Evolutionary conservation across 805 yeast genomes (phyloP).

Genomic region (Sugiyamaella floridensis): DNA sequence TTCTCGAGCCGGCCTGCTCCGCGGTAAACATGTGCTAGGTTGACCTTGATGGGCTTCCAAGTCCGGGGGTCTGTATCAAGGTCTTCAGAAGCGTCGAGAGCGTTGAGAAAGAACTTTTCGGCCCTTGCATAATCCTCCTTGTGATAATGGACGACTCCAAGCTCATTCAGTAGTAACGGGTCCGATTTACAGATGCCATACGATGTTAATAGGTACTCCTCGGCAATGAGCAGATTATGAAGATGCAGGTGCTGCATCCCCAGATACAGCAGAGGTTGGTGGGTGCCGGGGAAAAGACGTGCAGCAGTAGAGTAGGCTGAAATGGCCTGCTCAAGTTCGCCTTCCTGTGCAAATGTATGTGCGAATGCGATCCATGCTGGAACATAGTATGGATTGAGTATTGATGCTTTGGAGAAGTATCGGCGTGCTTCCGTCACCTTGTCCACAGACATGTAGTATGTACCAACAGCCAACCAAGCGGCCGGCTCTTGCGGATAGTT

Average conservation of each 20-base stretch:
- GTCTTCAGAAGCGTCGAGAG: slow-evolving; percentile 59
- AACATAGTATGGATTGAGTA: slow-evolving; percentile 81
- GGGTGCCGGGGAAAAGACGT: slow-evolving; percentile 67
- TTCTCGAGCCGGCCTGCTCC: slow-evolving; percentile 52
- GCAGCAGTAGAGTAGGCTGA: slow-evolving; percentile 96
- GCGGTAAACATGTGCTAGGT: slow-evolving; percentile 84
- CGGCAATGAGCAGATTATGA: slow-evolving; percentile 74
- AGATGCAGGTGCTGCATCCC: slow-evolving; percentile 96
- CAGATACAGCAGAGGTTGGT: slow-evolving; percentile 77
- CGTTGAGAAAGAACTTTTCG: slow-evolving; percentile 61
- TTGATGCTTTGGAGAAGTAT: slow-evolving; percentile 81
- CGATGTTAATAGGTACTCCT: slow-evolving; percentile 74
- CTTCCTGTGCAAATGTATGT: slow-evolving; percentile 93
- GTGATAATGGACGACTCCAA: slow-evolving; percentile 88
- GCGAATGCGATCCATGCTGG: slow-evolving; percentile 99
- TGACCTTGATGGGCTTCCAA: slow-evolving; percentile 78
- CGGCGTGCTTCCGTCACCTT: slow-evolving; percentile 77
- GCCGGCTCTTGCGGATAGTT: slow-evolving; percentile 71
- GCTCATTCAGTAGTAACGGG: slow-evolving; percentile 81
- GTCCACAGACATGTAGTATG: slow-evolving; percentile 71
- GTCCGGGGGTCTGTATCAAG: slow-evolving; percentile 74
- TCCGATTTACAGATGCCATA: slow-evolving; percentile 74
- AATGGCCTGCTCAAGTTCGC: slow-evolving; percentile 98
- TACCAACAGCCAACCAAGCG: slow-evolving; percentile 90
- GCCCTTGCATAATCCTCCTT: slow-evolving; percentile 60